phyloP scores from a whole-genome alignment of 306 rosid genomes.

The Malus sylvestris region DNA sequence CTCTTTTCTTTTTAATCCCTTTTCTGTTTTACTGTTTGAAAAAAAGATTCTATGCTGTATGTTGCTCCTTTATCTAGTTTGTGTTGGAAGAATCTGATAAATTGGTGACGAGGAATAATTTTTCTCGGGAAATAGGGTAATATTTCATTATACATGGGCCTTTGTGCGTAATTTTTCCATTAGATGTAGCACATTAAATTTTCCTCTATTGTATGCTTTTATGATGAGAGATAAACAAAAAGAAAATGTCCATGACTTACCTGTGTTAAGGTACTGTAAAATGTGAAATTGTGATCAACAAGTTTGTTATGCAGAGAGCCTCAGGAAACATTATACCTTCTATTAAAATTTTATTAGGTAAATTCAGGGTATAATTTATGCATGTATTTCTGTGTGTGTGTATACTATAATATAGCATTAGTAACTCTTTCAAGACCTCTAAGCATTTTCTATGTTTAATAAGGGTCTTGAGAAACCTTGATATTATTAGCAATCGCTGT shows the following conservation, averaged over 20 bases:
- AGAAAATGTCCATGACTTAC: neutral
- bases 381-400: neutral
- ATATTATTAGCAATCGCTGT: neutral
- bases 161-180: neutral
- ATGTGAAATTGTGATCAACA: neutral
- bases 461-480: neutral
- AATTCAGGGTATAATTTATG: neutral
- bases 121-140: neutral
- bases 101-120: neutral
- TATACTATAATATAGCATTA: neutral
- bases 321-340: neutral
- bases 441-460: neutral
- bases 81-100: neutral
- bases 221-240: neutral
- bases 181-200: neutral
- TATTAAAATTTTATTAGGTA: neutral
- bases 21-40: neutral
- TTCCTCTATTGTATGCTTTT: neutral
- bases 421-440: neutral
- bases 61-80: constrained; percentile 3
- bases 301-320: neutral
- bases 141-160: neutral
- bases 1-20: neutral
- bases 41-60: constrained; percentile 4
- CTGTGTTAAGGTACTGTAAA: neutral